These are phyloP conservation scores for Astrothelium subdiscretum DNA, from an alignment of 495 filamentous ascomycete species.

Conservation along the genomic window DNA sequence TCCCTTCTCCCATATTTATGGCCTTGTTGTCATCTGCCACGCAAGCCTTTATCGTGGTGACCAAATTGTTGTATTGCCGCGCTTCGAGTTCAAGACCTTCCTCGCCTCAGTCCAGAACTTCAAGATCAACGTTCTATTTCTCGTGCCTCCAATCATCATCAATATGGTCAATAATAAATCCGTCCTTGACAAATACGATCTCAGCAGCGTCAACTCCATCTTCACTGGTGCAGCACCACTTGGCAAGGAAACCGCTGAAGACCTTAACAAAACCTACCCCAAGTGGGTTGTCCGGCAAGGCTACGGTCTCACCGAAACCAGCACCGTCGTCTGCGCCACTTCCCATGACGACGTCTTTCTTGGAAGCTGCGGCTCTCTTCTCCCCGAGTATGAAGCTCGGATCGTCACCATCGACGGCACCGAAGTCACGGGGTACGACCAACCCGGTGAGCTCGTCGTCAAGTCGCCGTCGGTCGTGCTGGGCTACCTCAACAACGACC, in stretches of 20 bases:
- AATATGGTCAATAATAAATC: constrained; percentile 58
- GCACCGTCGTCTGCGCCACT: constrained; percentile 59
- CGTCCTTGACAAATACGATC: constrained; percentile 55
- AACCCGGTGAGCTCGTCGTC: constrained; percentile 69
- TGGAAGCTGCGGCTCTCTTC: constrained; percentile 61
- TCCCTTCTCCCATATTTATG: constrained; percentile 81
- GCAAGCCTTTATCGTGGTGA: constrained; percentile 62
- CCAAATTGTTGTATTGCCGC: constrained; percentile 66
- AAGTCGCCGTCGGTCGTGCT: constrained; percentile 66
- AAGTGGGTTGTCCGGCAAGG: constrained; percentile 60
- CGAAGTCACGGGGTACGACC: constrained; percentile 65
- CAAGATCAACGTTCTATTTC: constrained; percentile 56
- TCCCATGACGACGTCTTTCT: constrained; percentile 54
- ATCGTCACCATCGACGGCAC: constrained; percentile 61
- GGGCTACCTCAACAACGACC: constrained; percentile 77
- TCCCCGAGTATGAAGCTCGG: constrained; percentile 56
- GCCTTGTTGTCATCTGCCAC: constrained; percentile 65
- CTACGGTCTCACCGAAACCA: constrained; percentile 79
- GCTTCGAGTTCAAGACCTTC: constrained; percentile 60
- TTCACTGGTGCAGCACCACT: constrained; percentile 80
- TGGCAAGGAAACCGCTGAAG: constrained; percentile 63
- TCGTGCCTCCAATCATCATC: constrained; percentile 84
- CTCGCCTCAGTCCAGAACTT: constrained; percentile 59
- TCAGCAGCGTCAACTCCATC: constrained; percentile 53
- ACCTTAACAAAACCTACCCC: constrained; percentile 54